These are phyloP conservation scores for Lotmaria passim DNA, from an alignment of 208 protist species.

Conservation along the genomic window DNA sequence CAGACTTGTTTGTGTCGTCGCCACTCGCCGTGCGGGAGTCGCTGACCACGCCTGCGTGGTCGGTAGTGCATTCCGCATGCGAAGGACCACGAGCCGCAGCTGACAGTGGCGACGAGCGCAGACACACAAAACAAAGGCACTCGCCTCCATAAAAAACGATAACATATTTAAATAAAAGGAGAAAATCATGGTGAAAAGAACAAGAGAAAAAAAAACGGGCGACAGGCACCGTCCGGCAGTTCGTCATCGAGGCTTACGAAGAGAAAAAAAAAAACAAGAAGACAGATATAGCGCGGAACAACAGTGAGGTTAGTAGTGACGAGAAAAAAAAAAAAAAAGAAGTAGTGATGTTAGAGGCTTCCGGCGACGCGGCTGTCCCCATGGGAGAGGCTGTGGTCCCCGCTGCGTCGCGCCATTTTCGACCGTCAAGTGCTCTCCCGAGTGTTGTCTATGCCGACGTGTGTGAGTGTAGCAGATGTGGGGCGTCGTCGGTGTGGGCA, in stretches of 20 bases:
- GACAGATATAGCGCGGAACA: neutral
- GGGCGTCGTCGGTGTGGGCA: neutral
- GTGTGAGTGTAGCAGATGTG: too few species aligned
- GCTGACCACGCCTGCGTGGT: constrained; percentile 9
- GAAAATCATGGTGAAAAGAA: neutral
- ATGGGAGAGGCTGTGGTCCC: neutral
- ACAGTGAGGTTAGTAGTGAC: neutral
- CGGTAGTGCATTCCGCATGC: constrained; percentile 13
- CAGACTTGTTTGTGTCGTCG: neutral
- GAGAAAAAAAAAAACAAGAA: too few species aligned
- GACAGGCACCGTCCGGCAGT: too few species aligned
- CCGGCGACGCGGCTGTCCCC: neutral
- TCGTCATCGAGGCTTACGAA: too few species aligned
- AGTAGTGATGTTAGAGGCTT: too few species aligned
- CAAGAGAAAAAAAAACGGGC: constrained; percentile 12
- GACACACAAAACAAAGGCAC: neutral
- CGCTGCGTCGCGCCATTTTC: neutral
- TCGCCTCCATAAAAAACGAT: neutral
- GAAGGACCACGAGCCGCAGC: too few species aligned
- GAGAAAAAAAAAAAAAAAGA: too few species aligned
- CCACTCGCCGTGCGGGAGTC: constrained; percentile 1
- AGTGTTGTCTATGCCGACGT: too few species aligned
- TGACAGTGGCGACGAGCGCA: too few species aligned
- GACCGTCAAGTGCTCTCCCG: constrained; percentile 3
- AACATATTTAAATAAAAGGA: too few species aligned